Percentiles rank a stretch among this genome's conserved stretches.
phyloP scores from a whole-genome alignment of 192 early-diverging fungal species.

The Backusella morwellensis region DNA sequence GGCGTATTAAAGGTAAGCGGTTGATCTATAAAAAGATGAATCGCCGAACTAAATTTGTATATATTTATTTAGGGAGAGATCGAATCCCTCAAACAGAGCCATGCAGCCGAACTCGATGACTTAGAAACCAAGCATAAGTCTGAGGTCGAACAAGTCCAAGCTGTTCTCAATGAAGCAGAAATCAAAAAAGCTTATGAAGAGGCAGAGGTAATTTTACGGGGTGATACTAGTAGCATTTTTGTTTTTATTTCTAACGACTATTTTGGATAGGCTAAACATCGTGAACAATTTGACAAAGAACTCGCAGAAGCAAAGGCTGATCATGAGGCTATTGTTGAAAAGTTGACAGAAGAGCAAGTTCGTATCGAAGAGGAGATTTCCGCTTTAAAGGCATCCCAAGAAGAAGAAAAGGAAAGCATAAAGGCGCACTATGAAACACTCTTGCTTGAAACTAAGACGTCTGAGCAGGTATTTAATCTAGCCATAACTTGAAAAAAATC shows the following conservation, averaged over 20 bases:
- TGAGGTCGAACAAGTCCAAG: slow-evolving; percentile 9
- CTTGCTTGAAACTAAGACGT: background rate
- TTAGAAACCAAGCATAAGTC: background rate
- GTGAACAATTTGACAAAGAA: slow-evolving; percentile 6
- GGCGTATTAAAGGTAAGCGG: background rate
- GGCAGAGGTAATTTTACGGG: background rate
- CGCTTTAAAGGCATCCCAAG: background rate
- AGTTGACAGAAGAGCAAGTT: background rate
- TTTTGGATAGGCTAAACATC: background rate
- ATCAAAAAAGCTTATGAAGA: slow-evolving; percentile 1
- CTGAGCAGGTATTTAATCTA: background rate
- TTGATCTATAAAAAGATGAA: background rate
- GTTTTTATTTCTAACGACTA: background rate
- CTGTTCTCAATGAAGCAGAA: slow-evolving; percentile 7
- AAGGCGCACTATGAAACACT: background rate
- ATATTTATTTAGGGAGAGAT: slow-evolving; percentile 18
- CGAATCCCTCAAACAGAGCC: background rate
- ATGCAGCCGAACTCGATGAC: slow-evolving; percentile 8
- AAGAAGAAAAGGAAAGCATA: background rate
- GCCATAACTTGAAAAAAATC: background rate
- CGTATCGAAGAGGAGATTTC: slow-evolving; percentile 7
- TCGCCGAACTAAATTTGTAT: background rate
- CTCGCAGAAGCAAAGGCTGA: background rate
- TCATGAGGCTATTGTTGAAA: background rate
- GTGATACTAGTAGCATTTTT: background rate